These are phyloP conservation scores for Citrus sp. DNA, from an alignment of 345 rosid genomes.

Conservation along the genomic window DNA sequence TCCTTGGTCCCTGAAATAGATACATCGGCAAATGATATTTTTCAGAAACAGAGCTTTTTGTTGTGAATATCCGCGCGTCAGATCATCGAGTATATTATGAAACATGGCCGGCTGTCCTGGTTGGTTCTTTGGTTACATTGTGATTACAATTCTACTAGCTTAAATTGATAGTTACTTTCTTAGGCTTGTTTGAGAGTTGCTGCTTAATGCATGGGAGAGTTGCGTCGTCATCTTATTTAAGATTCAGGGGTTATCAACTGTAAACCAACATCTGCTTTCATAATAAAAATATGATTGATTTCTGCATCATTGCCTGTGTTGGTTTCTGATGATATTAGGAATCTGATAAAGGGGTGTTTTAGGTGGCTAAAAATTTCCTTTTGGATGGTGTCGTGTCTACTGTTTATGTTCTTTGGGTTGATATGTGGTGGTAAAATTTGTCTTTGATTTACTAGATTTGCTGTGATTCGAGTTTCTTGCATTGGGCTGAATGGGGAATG, in stretches of 20 bases:
- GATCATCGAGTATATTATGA: not conserved
- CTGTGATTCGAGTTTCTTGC: too few species aligned
- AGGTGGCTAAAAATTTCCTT: not conserved
- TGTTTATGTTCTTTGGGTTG: too few species aligned
- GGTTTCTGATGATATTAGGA: not conserved
- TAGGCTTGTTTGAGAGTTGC: not conserved
- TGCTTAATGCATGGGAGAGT: not conserved
- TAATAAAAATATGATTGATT: not conserved
- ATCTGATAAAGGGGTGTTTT: not conserved
- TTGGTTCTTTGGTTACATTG: not conserved
- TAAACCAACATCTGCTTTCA: not conserved
- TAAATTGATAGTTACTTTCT: not conserved
- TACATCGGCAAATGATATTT: not conserved
- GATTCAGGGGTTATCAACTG: not conserved
- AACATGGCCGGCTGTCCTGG: not conserved
- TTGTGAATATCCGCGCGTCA: not conserved
- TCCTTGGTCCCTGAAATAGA: slow-evolving; percentile 29
- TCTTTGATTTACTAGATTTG: not conserved
- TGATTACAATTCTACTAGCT: not conserved
- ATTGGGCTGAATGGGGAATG: too few species aligned
- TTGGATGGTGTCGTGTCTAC: too few species aligned
- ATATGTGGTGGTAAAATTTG: too few species aligned
- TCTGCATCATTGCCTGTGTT: not conserved
- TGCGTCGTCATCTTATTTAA: not conserved
- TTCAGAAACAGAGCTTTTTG: not conserved